Percentiles rank a stretch among this genome's conserved stretches.
Conservation (phyloP, 1,284 basidiomycete species). For the Rhodotorula sp. region DNA sequence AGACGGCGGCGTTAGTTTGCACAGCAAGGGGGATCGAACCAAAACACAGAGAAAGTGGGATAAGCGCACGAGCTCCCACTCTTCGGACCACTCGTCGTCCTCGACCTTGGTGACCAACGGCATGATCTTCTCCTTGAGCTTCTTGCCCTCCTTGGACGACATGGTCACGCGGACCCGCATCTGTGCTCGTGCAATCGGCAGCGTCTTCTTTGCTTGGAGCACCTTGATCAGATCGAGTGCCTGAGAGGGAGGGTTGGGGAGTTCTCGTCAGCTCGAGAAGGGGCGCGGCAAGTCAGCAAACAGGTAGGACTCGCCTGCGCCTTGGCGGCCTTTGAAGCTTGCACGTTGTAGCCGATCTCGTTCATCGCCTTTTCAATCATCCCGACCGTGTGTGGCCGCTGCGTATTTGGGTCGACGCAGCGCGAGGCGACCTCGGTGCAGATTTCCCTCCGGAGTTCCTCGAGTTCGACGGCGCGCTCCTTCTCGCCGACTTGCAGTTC, state of each 20-base stretch:
- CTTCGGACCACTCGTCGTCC: conserved; percentile 69
- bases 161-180: conserved; percentile 88
- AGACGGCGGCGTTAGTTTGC: too few species aligned
- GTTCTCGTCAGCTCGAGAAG: not conserved
- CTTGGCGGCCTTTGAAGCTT: conserved; percentile 85
- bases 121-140: conserved; percentile 68
- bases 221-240: conserved; percentile 88
- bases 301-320: conserved; percentile 62
- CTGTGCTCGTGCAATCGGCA: conserved; percentile 85
- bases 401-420: conserved; percentile 87
- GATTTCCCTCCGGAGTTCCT: conserved; percentile 82
- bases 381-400: conserved; percentile 85
- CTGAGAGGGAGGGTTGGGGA: conserved; percentile 53
- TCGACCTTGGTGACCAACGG: conserved; percentile 79
- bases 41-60: not conserved
- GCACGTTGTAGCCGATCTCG: conserved; percentile 88
- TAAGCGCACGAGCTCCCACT: conserved; percentile 75
- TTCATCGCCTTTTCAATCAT: conserved; percentile 98
- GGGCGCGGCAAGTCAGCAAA: too few species aligned
- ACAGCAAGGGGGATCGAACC: not conserved
- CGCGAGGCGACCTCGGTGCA: conserved; percentile 91
- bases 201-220: conserved; percentile 71
- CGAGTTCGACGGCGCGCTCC: conserved; percentile 85
- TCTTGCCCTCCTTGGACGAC: conserved; percentile 69
- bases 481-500: conserved; percentile 97